Conservation (phyloP, 805 yeast genomes). For the Metschnikowia kofuensis region DNA sequence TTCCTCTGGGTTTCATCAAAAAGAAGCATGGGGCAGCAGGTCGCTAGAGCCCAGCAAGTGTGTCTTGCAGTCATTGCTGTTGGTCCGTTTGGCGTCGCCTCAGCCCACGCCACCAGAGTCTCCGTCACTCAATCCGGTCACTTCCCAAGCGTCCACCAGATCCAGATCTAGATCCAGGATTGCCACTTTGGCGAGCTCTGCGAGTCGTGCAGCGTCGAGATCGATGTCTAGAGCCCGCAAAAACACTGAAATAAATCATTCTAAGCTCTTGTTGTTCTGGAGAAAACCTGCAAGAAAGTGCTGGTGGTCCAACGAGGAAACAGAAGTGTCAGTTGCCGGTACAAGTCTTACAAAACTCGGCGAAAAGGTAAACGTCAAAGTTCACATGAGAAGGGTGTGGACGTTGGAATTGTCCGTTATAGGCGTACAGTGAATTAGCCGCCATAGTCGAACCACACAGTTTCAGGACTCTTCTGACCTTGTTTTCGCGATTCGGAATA, state of each 20-base stretch:
- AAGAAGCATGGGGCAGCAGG: slow-evolving; percentile 83
- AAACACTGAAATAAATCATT: slow-evolving; percentile 39
- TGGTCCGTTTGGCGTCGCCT: slow-evolving; percentile 53
- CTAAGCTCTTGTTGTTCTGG: slow-evolving; percentile 86
- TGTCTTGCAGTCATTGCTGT: slow-evolving; percentile 78
- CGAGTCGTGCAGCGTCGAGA: slow-evolving; percentile 54
- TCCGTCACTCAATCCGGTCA: slow-evolving; percentile 43
- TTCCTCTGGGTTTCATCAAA: slow-evolving; percentile 71
- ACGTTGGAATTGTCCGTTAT: slow-evolving; percentile 88
- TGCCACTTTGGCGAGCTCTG: slow-evolving; percentile 55
- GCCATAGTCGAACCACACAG: too few relatives aligned
- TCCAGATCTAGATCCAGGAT: slow-evolving; percentile 48
- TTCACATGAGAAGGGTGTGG: slow-evolving; percentile 94
- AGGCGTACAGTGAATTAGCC: slow-evolving; percentile 60
- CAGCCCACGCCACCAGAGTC: slow-evolving; percentile 36
- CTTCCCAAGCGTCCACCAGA: slow-evolving; percentile 35
- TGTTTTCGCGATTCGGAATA: too few relatives aligned
- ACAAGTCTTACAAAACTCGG: slow-evolving; percentile 25
- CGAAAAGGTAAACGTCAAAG: slow-evolving; percentile 44
- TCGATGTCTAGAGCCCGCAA: slow-evolving; percentile 52
- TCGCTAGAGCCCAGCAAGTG: slow-evolving; percentile 85
- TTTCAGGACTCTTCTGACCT: too few relatives aligned
- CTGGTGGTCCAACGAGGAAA: slow-evolving; percentile 84
- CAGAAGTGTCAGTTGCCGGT: slow-evolving; percentile 41
- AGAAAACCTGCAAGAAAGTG: slow-evolving; percentile 97